A percentile compares a stretch with the other conserved stretches of the same genome.
phyloP scores from a whole-genome alignment of 306 rosid species.

The Cotoneaster glaucophyllus region DNA sequence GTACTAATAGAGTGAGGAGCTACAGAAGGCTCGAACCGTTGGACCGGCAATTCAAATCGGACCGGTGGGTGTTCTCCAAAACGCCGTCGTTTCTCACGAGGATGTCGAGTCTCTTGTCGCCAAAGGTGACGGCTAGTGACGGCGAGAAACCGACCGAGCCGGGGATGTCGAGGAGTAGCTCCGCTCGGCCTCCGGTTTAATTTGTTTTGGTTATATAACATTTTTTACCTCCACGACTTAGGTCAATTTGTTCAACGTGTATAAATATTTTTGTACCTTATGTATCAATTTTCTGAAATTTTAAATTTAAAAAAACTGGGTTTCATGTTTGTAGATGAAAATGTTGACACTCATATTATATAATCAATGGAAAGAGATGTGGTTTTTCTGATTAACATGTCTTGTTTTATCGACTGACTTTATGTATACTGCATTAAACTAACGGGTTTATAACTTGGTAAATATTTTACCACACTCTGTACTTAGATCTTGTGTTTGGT shows the following conservation, averaged over 20 bases:
- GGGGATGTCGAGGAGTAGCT: slow-evolving; percentile 7
- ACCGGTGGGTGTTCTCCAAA: slow-evolving; percentile 59
- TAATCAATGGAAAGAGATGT: background rate
- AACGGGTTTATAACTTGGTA: too few relatives aligned
- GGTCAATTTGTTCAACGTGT: background rate
- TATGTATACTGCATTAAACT: background rate
- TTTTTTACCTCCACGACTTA: background rate
- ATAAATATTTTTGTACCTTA: background rate
- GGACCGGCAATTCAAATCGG: slow-evolving; percentile 55
- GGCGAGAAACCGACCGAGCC: slow-evolving; percentile 36
- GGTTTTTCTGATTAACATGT: background rate
- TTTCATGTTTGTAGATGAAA: background rate
- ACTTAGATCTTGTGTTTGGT: too few relatives aligned
- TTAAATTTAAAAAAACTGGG: background rate
- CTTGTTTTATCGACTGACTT: background rate
- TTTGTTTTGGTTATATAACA: background rate
- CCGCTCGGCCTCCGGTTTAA: slow-evolving; percentile 41
- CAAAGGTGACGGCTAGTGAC: slow-evolving; percentile 20
- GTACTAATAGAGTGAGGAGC: slow-evolving; percentile 43
- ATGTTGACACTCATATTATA: too few relatives aligned
- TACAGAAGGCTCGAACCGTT: slow-evolving; percentile 26
- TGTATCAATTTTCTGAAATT: background rate
- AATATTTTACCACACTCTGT: too few relatives aligned
- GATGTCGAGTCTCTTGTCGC: slow-evolving; percentile 55
- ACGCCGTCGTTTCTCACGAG: slow-evolving; percentile 56